These are phyloP conservation scores for Calendula officinalis DNA, from an alignment of 129 eudicot genomes.

Conservation along the genomic window DNA sequence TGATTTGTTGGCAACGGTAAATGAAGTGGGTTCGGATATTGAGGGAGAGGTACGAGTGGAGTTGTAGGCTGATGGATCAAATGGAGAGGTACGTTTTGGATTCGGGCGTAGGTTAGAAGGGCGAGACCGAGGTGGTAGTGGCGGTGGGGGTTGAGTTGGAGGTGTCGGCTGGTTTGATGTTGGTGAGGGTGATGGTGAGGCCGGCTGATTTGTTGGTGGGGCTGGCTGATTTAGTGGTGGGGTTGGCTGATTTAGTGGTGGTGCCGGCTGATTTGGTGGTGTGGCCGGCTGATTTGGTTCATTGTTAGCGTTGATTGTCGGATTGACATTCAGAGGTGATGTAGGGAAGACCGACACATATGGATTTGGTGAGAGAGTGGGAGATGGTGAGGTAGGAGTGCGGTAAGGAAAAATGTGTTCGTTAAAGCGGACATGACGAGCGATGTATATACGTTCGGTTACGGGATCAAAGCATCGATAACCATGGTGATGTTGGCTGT, in stretches of 20 bases:
- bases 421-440: background rate
- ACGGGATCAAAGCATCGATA: background rate
- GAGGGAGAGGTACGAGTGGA: background rate
- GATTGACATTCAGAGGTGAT: no score
- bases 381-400: background rate
- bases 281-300: no score
- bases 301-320: no score
- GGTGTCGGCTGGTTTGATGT: no score
- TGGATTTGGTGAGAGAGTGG: background rate
- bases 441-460: background rate
- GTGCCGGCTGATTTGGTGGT: no score
- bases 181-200: no score
- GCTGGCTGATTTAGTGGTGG: no score
- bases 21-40: background rate
- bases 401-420: background rate
- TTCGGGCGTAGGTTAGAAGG: background rate
- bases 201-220: no score
- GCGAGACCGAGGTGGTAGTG: background rate
- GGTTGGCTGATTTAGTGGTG: no score
- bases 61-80: background rate
- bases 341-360: background rate
- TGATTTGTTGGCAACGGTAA: background rate
- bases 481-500: background rate
- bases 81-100: background rate
- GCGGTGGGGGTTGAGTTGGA: background rate